A percentile compares a stretch with the other conserved stretches of the same genome.
Conservation (phyloP, 2,329 filamentous ascomycete genomes). For the Tolypocladium album region DNA sequence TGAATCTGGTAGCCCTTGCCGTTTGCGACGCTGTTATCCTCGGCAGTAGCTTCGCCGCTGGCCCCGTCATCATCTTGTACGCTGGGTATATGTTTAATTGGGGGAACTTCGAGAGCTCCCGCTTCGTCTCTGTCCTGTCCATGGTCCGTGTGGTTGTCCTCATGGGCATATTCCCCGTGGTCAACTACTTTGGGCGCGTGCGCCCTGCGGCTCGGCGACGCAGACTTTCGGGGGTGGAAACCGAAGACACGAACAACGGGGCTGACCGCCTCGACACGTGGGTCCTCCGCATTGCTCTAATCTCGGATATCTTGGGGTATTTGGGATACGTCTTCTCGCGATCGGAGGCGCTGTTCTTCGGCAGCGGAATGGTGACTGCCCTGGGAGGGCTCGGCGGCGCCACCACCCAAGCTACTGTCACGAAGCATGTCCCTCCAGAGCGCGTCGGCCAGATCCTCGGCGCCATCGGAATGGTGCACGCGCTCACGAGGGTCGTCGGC, state of each 20-base stretch:
- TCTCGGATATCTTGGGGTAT: conserved; percentile 68
- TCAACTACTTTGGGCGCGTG: conserved; percentile 65
- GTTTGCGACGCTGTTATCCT: conserved; percentile 74
- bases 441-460: conserved; percentile 80
- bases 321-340: conserved; percentile 62
- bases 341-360: conserved; percentile 52
- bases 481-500: conserved; percentile 65
- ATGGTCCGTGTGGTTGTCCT: conserved; percentile 65
- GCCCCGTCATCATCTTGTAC: conserved; percentile 78
- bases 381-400: conserved; percentile 79
- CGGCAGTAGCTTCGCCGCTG: conserved; percentile 68
- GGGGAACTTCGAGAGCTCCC: conserved; percentile 69
- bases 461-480: conserved; percentile 76
- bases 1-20: conserved; percentile 75
- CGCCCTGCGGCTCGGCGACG: conserved; percentile 33
- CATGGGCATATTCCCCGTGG: conserved; percentile 60
- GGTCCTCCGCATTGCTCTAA: conserved; percentile 62
- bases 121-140: conserved; percentile 74
- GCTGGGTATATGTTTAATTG: conserved; percentile 71
- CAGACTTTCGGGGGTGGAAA: conserved; percentile 22
- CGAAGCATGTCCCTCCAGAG: conserved; percentile 81
- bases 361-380: conserved; percentile 61
- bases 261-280: conserved; percentile 69
- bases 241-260: conserved; percentile 47
- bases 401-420: conserved; percentile 72